A percentile compares a stretch with the other conserved stretches of the same genome.
These are phyloP conservation scores for Bryoerythrophyllum caledonicum DNA, from an alignment of 225 moss, liverwort and hornwort genomes.

Conservation along the genomic window DNA sequence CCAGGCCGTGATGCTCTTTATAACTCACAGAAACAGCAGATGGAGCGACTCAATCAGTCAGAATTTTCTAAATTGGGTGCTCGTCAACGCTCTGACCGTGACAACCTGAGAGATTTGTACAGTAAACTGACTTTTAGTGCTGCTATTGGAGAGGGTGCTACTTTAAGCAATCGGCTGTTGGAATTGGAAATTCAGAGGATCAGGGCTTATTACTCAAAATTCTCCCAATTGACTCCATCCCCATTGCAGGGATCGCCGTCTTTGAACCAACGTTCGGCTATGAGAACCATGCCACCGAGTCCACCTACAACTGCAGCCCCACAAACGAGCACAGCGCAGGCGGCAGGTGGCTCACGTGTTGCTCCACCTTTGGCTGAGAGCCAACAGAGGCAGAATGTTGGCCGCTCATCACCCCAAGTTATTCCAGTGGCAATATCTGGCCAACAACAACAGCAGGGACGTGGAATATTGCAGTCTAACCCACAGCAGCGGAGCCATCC, in stretches of 20 bases:
- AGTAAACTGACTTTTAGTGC: not conserved
- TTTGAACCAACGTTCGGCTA: slow-evolving; percentile 19
- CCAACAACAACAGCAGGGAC: slow-evolving; percentile 12
- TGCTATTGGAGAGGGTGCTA: not conserved
- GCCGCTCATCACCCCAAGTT: slow-evolving; percentile 18
- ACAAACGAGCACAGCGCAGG: slow-evolving; percentile 25
- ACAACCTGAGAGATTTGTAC: slow-evolving; percentile 33
- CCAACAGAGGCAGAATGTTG: slow-evolving; percentile 29
- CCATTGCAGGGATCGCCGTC: slow-evolving; percentile 22
- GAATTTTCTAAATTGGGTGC: slow-evolving; percentile 26
- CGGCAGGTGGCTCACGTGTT: slow-evolving; percentile 14
- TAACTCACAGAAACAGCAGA: not conserved
- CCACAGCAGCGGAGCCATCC: slow-evolving; percentile 12
- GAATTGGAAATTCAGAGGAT: slow-evolving; percentile 39
- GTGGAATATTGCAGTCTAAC: slow-evolving; percentile 15
- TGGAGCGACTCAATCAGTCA: not conserved
- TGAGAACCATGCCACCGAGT: slow-evolving; percentile 14
- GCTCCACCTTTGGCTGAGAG: slow-evolving; percentile 18
- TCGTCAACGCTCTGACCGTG: slow-evolving; percentile 46
- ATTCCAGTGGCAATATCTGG: slow-evolving; percentile 16
- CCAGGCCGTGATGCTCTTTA: slow-evolving; percentile 9
- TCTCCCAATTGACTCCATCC: slow-evolving; percentile 15
- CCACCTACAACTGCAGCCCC: slow-evolving; percentile 25
- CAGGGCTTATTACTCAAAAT: slow-evolving; percentile 25
- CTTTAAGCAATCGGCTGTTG: slow-evolving; percentile 18